These are phyloP conservation scores for Pythium myriotylum DNA, from an alignment of 352 stramenopile genomes.

Conservation along the genomic window DNA sequence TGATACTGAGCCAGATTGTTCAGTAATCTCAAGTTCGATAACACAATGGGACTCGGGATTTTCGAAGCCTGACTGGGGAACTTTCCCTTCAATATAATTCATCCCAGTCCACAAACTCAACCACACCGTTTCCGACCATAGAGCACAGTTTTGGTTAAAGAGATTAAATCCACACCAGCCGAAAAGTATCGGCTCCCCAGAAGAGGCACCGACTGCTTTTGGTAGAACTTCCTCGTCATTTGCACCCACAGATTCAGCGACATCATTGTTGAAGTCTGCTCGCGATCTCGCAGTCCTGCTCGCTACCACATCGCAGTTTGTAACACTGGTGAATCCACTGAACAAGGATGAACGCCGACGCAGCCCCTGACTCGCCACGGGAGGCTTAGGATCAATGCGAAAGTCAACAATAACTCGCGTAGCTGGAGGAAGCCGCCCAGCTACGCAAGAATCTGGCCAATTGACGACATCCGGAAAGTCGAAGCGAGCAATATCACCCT, in stretches of 20 bases:
- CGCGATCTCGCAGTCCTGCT: no score
- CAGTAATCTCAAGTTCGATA: neutral
- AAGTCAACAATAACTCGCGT: constrained; percentile 15
- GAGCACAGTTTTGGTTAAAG: neutral
- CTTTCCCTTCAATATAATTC: neutral
- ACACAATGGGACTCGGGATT: neutral
- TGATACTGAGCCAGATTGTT: no score
- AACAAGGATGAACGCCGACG: constrained; percentile 20
- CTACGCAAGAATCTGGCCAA: neutral
- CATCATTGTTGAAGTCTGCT: no score
- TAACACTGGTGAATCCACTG: neutral
- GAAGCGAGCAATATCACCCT: constrained; percentile 1
- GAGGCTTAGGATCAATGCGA: neutral
- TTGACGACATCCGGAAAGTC: constrained; percentile 3
- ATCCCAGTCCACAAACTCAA: neutral
- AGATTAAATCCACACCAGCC: constrained; percentile 11
- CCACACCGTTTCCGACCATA: neutral
- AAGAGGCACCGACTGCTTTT: neutral
- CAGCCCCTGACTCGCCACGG: neutral
- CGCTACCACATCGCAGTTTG: no score
- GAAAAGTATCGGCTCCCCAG: constrained; percentile 5
- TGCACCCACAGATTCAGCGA: no score
- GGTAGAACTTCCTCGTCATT: neutral
- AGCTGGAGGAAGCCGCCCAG: constrained; percentile 9
- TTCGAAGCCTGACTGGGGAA: neutral